Percentiles rank a stretch among this genome's conserved stretches.
Conservation (phyloP, 2,329 filamentous ascomycete species). For the Geoglossum cookeanum region DNA sequence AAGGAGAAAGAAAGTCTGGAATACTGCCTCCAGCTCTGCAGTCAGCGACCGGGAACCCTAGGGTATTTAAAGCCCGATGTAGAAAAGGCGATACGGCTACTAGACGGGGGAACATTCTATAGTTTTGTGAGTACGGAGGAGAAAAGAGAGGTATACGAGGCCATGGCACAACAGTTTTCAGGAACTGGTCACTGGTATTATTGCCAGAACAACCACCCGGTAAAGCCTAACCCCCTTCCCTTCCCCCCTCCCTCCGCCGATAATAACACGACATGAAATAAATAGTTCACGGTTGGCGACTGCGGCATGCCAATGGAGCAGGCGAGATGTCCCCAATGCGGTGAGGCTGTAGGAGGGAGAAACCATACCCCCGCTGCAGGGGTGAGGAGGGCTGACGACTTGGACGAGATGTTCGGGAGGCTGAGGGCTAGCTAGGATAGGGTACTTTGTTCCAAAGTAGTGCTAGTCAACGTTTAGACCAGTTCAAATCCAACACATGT, state of each 20-base stretch:
- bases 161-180: conserved; percentile 31
- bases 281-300: conserved; percentile 39
- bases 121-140: conserved; percentile 30
- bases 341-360: conserved; percentile 34
- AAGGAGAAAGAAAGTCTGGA: background rate
- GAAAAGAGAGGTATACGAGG: conserved; percentile 28
- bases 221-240: background rate
- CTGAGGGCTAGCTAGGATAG: background rate
- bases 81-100: conserved; percentile 25
- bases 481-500: too few species aligned
- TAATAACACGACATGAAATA: too few species aligned
- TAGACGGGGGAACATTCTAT: conserved; percentile 30
- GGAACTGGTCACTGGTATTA: conserved; percentile 44
- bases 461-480: too few species aligned
- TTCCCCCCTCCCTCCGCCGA: background rate
- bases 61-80: conserved; percentile 26
- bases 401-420: conserved; percentile 23
- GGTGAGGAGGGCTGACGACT: conserved; percentile 29
- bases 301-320: conserved; percentile 46
- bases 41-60: conserved; percentile 9
- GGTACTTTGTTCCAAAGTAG: too few species aligned
- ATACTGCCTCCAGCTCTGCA: background rate
- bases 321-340: conserved; percentile 44
- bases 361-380: conserved; percentile 31
- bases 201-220: conserved; percentile 35